Percentiles rank a stretch among this genome's conserved stretches.
Conservation (phyloP, 1,284 basidiomycete genomes). For the Microbotryum silenes-acaulis region DNA sequence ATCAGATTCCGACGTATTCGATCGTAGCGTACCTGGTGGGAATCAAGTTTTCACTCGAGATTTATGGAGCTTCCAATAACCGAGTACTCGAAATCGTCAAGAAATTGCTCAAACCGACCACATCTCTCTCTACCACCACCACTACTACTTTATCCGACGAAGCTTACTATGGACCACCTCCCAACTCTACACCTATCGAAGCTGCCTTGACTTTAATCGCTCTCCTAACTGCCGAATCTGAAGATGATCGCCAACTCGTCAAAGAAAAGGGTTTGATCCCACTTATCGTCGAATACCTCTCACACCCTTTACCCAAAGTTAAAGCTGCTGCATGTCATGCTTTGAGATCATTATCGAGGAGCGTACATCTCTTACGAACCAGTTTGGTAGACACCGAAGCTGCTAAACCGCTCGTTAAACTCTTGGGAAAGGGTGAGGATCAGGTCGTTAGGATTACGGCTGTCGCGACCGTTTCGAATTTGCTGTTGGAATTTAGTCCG, state of each 20-base stretch:
- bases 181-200: not conserved
- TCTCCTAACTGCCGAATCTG: conserved; percentile 58
- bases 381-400: conserved; percentile 73
- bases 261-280: conserved; percentile 54
- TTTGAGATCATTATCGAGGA: conserved; percentile 67
- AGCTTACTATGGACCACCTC: not conserved
- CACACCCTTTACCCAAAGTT: conserved; percentile 60
- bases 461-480: conserved; percentile 68
- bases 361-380: conserved; percentile 67
- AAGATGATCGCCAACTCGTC: conserved; percentile 59
- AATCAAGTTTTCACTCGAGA: no score
- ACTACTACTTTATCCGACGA: no score
- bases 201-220: conserved; percentile 48
- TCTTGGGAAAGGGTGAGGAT: conserved; percentile 50
- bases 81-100: conserved; percentile 49
- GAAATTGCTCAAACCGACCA: conserved; percentile 55
- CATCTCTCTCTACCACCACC: no score
- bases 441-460: conserved; percentile 63
- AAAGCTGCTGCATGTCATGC: conserved; percentile 78
- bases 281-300: conserved; percentile 51
- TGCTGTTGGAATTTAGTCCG: conserved; percentile 79
- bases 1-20: no score
- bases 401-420: conserved; percentile 53
- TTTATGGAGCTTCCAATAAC: no score
- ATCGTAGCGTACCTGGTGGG: no score